Base-by-base conservation (phyloP, 2,329 filamentous ascomycete genomes). In the Diaporthe caulivora region DNA sequence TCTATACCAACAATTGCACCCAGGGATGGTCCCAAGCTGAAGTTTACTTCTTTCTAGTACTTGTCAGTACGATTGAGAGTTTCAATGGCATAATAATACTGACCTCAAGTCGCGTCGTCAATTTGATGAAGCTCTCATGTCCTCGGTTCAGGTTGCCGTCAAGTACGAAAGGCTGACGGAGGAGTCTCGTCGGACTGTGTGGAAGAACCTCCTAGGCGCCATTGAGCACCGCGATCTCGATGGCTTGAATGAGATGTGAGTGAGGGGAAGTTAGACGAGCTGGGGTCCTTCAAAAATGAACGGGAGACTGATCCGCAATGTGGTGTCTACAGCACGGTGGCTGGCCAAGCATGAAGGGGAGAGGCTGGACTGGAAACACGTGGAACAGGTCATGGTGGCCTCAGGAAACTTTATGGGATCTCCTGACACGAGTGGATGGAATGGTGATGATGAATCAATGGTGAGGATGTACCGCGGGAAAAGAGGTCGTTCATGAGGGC, bases 101-200 rank as follows among this genome's bases (percentile, higher is more conserved):
- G 1, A 82, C 81, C 0, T 77, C 77, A 3, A 82, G 82, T 58
- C 78, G 80, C 0, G 79, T 82, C 0, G 79, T 78, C 1, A 78
- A 75, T 4, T 80, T 82, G 81, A 82, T 57, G 78, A 79, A 49
- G 80, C 79, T 2, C 81, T 82, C 75, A 79, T 80, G 34, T 82
- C 80, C 2, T 77, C 80, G 1, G 80, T 82, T 31, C 79, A 81
- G 29, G 69, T 82, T 1, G 74, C 77, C 0, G 68, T 82, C 4
- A 76, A 80, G 57, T 81, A 81, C 69, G 65, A 76, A 9, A 74
- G 70, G 2, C 73, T 81, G 3, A 72, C 53, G 8, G 42, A 74
- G 3, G 31, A 34, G 0, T 72, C 76, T 2, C 75, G 78, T 0
- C 60, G 37, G 4, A 11, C 75, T 6, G 80, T 81, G 26, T 81